Percentiles rank a stretch among this genome's conserved stretches.
Conservation (phyloP, 2,329 filamentous ascomycete genomes). For the Huntiella moniliformis region DNA sequence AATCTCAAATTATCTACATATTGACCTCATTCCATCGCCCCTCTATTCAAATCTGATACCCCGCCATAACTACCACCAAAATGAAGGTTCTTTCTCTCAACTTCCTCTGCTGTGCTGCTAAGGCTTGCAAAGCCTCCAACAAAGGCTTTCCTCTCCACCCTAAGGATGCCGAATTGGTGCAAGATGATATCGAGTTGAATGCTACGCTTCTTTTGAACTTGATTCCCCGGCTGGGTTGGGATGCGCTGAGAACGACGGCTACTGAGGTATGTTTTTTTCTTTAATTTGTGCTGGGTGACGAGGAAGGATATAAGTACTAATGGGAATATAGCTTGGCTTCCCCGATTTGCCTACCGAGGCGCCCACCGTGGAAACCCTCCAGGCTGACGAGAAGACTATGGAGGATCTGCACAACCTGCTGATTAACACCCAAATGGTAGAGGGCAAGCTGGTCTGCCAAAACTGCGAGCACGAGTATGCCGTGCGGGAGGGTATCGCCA, state of each 20-base stretch:
- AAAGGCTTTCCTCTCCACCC: slow-evolving; percentile 81
- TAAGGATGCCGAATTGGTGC: slow-evolving; percentile 74
- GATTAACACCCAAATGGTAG: slow-evolving; percentile 73
- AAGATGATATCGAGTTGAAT: slow-evolving; percentile 67
- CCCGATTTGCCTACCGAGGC: slow-evolving; percentile 48
- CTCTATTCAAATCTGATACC: neutral
- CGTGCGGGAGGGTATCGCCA: slow-evolving; percentile 89
- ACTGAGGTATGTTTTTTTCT: slow-evolving; percentile 42
- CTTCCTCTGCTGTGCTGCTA: slow-evolving; percentile 90
- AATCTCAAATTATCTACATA: slow-evolving; percentile 4
- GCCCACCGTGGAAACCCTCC: slow-evolving; percentile 42
- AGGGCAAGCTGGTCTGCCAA: slow-evolving; percentile 77
- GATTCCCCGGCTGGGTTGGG: slow-evolving; percentile 75
- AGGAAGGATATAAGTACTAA: neutral
- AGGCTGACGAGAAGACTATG: slow-evolving; percentile 48
- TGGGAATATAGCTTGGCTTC: slow-evolving; percentile 50
- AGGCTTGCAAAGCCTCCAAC: slow-evolving; percentile 70
- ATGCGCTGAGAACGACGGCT: slow-evolving; percentile 54
- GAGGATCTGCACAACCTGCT: slow-evolving; percentile 65
- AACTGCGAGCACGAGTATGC: slow-evolving; percentile 88
- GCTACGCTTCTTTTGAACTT: slow-evolving; percentile 66
- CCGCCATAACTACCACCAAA: slow-evolving; percentile 3
- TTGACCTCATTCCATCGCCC: neutral
- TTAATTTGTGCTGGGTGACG: neutral
- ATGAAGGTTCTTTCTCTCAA: slow-evolving; percentile 97